These are phyloP conservation scores for Hamamelis virginiana DNA, from an alignment of 164 flowering plant species.

Conservation along the genomic window DNA sequence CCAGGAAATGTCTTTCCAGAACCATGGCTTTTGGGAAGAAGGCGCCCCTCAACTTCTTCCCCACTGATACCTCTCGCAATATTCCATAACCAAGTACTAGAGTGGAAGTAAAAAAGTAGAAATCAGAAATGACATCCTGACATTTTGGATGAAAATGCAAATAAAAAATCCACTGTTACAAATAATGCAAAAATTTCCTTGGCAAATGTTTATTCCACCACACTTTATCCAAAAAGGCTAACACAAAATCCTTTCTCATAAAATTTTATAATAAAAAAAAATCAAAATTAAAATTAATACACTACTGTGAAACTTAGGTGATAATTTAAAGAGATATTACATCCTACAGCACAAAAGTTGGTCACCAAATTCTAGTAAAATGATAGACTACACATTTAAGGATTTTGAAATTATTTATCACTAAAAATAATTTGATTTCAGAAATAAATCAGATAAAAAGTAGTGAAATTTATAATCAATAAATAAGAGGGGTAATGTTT, in stretches of 20 bases:
- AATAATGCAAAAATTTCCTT: background rate
- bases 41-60: conserved; percentile 89
- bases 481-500: background rate
- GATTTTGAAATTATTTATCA: background rate
- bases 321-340: too few relatives aligned
- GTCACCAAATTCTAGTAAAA: background rate
- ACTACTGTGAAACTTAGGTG: too few relatives aligned
- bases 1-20: conserved; percentile 96
- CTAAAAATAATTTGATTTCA: background rate
- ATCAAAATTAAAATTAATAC: too few relatives aligned
- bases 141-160: conserved; percentile 1
- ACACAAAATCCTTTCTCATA: background rate
- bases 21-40: conserved; percentile 97
- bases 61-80: conserved; percentile 89
- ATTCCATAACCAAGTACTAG: conserved; percentile 97
- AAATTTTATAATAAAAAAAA: background rate
- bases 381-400: background rate
- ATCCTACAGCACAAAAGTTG: too few relatives aligned
- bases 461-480: background rate
- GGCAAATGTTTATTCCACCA: background rate
- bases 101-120: conserved; percentile 17
- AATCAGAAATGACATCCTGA: conserved; percentile 8
- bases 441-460: background rate
- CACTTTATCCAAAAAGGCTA: background rate
- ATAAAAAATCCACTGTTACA: background rate